Evolutionary conservation across 192 early-diverging fungal species (phyloP), one percentile per base, ranked within the genome.

Genomic region (Coemansia sp.): DNA sequence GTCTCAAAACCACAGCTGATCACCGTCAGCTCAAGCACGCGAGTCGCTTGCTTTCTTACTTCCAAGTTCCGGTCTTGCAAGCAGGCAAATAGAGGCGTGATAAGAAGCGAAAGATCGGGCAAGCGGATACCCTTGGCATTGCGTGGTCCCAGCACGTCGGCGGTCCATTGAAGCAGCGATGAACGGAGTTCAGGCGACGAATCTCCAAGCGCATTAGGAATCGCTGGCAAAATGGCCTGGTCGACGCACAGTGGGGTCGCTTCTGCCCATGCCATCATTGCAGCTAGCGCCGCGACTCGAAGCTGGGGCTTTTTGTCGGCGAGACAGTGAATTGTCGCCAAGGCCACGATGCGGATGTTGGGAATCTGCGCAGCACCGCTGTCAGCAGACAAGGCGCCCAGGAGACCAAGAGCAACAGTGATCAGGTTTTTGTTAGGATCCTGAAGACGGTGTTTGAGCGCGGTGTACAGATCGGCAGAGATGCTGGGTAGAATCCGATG

Each of bases 381-480:
- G 14, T 93, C 89, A 0, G 83, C 70, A 3, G 94, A 92, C 16
- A 99, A 71, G 7, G 73, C 77, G 0, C 89, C 90, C 45, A 89
- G 84, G 22, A 99, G 77, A n/a, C 94, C 93, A 34, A 95, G 85
- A 0, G 95, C 87, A 58, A 87, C 73, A 10, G 89, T 88, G 11
- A 89, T 86, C 18, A 99, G 75, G 65, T 93, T 96, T 69, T 95
- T 93, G 83, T 99, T 99, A 60, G 86, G 90, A 69, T 99, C 97
- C 28, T 79, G 84, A 40, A 99, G 80, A 42, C 97, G 86, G 33
- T 74, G 77, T 69, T 97, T 97, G 48, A 99, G 78, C 7, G 92
- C 88, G 1, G 88, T 68, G 7, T 89, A 76, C 60, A 99, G 83
- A 20, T 97, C 95, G 14, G 86, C 81, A 5, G 80, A 69, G 4